Base-by-base conservation (phyloP, 2,329 filamentous ascomycete genomes). In the Pyricularia sp. region DNA sequence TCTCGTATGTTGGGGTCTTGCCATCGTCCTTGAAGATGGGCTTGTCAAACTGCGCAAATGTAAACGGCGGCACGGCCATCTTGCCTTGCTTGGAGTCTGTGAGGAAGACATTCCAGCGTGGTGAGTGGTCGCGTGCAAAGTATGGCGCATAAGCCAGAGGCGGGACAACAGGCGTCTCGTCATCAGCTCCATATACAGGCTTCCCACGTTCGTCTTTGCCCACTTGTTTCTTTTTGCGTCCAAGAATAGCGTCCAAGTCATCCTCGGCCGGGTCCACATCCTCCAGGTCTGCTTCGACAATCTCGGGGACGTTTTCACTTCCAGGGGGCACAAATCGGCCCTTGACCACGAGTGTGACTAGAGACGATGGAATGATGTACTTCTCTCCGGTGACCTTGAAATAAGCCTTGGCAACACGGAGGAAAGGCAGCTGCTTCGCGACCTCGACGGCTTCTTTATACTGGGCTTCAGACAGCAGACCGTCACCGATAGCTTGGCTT, bases 351-450 rank as follows among this genome's bases (percentile, higher is more conserved):
- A 99, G 90, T 71, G 94, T 94, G 26, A 98, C 94, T 55, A 99
- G 86, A 69, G 93, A 97, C 70, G 91, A 92, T 7, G 95, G 94
- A 36, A 94, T 97, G 76, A 99, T 92, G 78, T 90, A 91, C 73
- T 91, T 92, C 81, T 99, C 96, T 76, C 95, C 95, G 68, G 93
- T 90, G 64, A 99, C 96, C 84, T 99, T 99, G 88, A 99, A 99
- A 81, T 97, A 99, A 9, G 93, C 92, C 81, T 93, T 96, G 76
- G 93, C 92, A 12, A 99, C 88, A 69, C 91, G 87, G 69, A 99
- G 84, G 72, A 88, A 87, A 1, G 95, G 95, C 31, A 99, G 85
- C 79, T 97, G 92, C 74, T 88, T 88, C 31, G 93, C 94, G 33
- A 97, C 90, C 65, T 81, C 80, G 70, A 97, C 84, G 55, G 91